Conservation (phyloP, 768 basidiomycete species). For the Pleurotus pulmonarius region DNA sequence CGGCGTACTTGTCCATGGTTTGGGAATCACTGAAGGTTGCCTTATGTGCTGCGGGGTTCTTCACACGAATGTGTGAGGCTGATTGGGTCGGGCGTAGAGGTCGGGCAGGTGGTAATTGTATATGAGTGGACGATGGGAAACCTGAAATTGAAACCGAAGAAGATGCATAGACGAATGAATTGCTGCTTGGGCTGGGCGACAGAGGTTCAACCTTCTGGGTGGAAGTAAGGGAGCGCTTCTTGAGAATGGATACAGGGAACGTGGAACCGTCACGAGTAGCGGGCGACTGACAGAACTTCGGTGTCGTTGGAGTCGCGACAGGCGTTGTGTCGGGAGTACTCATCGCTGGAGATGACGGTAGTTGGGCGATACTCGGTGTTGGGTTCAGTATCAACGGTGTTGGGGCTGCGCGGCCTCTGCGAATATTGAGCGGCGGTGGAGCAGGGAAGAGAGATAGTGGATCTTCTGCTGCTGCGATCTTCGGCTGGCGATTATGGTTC, state of each 20-base stretch:
- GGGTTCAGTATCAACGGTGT: constrained; percentile 35
- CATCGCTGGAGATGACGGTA: constrained; percentile 27
- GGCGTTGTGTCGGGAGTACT: constrained; percentile 40
- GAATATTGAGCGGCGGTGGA: constrained; percentile 13
- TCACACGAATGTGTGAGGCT: constrained; percentile 14
- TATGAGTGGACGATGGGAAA: constrained; percentile 6
- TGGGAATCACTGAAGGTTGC: constrained; percentile 18
- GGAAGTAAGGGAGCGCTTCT: constrained; percentile 12
- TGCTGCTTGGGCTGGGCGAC: not conserved
- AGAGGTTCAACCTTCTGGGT: not conserved
- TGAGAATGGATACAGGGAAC: constrained; percentile 16
- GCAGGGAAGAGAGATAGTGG: constrained; percentile 11
- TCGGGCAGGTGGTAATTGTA: not conserved
- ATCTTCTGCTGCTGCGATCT: constrained; percentile 3
- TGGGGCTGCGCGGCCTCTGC: constrained; percentile 20
- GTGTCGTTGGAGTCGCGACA: constrained; percentile 37
- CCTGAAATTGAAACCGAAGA: constrained; percentile 34
- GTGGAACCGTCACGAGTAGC: constrained; percentile 11
- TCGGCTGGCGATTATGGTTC: constrained; percentile 15
- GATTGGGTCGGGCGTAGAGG: constrained; percentile 19
- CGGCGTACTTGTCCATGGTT: not conserved
- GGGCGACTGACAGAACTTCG: constrained; percentile 15
- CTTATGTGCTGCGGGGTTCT: constrained; percentile 14
- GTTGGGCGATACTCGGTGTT: constrained; percentile 21
- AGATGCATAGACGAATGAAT: constrained; percentile 20